These are phyloP conservation scores for Penicillium digitatum DNA, from an alignment of 2,329 filamentous ascomycete species.

Conservation along the genomic window DNA sequence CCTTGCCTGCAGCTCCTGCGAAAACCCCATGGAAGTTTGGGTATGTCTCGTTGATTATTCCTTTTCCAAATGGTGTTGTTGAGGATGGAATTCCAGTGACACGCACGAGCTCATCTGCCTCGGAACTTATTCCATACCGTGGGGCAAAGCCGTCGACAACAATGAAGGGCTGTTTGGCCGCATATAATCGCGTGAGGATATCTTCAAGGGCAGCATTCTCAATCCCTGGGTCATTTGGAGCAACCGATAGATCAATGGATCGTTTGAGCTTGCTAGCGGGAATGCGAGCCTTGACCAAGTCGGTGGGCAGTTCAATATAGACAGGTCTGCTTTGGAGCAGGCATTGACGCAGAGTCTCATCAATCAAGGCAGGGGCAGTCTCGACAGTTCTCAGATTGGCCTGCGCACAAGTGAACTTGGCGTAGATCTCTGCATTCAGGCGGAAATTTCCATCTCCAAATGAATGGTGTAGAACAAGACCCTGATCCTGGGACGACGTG, in stretches of 20 bases:
- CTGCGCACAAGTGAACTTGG: not conserved
- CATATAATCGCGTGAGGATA: not conserved
- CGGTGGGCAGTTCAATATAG: not conserved
- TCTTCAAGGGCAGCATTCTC: not conserved
- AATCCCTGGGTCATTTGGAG: not conserved
- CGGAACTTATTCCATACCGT: not conserved
- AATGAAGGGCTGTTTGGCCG: not conserved
- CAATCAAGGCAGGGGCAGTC: not conserved
- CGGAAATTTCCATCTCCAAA: not conserved
- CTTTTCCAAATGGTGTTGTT: not conserved
- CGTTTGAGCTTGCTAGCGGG: not conserved
- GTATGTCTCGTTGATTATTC: not conserved
- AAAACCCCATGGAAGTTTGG: not conserved
- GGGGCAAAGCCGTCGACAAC: not conserved
- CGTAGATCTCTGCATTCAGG: not conserved
- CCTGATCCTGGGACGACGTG: not conserved
- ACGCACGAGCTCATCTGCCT: not conserved
- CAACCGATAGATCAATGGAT: not conserved
- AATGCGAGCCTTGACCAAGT: not conserved
- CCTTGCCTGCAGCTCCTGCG: not conserved
- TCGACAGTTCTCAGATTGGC: not conserved
- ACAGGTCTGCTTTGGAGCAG: not conserved
- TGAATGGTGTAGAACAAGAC: not conserved
- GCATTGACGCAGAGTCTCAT: not conserved
- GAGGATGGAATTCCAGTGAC: not conserved